Percentiles rank a stretch among this genome's conserved stretches.
Evolutionary conservation across 108 stramenopile species (phyloP).

Genomic region (Skeletonema costatum): DNA sequence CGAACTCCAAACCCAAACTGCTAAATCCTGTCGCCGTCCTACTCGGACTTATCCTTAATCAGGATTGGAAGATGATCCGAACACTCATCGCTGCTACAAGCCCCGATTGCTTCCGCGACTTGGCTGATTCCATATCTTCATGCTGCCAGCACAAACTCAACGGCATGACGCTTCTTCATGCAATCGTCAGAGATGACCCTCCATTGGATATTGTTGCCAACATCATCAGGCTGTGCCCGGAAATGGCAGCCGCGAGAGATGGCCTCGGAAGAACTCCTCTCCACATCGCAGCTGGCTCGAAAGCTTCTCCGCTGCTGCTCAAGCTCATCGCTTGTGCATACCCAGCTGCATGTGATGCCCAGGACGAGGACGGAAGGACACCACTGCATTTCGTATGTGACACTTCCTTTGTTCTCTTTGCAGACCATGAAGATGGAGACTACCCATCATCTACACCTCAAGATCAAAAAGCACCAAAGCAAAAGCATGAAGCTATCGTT

Average conservation of each 20-base stretch:
- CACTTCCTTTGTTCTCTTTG: background rate
- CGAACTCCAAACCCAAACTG: too few relatives aligned
- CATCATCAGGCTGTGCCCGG: background rate
- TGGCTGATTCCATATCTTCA: too few relatives aligned
- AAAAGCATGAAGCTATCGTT: background rate
- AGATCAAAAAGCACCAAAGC: background rate
- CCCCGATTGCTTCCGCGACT: too few relatives aligned
- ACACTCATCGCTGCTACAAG: too few relatives aligned
- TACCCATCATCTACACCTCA: too few relatives aligned
- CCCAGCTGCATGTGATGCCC: background rate
- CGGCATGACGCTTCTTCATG: background rate
- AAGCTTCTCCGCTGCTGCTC: background rate
- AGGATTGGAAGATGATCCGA: too few relatives aligned
- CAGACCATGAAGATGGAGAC: background rate
- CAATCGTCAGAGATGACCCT: background rate
- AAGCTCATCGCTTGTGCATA: background rate
- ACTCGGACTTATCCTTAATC: too few relatives aligned
- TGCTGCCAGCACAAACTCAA: background rate
- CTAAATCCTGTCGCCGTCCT: too few relatives aligned
- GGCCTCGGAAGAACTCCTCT: too few relatives aligned
- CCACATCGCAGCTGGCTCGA: too few relatives aligned
- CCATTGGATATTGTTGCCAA: background rate
- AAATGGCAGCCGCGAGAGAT: background rate
- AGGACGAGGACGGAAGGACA: background rate
- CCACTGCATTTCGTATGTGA: background rate